Base-by-base conservation (phyloP, 2,329 filamentous ascomycete species). In the Talaromyces sp. region DNA sequence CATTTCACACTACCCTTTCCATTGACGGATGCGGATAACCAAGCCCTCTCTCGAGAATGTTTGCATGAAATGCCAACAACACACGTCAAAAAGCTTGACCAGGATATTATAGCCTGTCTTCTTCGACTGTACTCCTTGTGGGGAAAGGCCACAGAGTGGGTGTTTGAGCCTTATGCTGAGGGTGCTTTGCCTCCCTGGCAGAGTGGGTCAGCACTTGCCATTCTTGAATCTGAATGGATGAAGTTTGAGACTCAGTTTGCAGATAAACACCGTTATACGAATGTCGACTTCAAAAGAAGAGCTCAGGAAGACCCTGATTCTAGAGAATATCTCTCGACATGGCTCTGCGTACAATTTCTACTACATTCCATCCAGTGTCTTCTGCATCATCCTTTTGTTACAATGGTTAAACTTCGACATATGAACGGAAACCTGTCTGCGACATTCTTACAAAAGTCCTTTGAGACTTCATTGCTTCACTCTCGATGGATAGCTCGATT, bases 361-460 rank as follows among this genome's bases (percentile, higher is more conserved):
- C 60, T 66, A 14, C 65, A 67, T 43, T 63, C 60, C 2, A 54
- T 64, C 14, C 63, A 63, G 19, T 58, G 58, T 32, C 35, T 65
- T 6, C 47, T 66, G 9, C 63, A 67, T 39, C 65, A 66, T 37
- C 65, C 65, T 1, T 67, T 67, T 24, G 58, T 66, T 9, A 61
- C 59, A 1, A 66, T 65, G 63, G 57, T 60, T 41, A 67, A 67
- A 40, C 58, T 66, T 11, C 62, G 64, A 7, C 55, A 63, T 4
- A 56, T 63, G 43, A 57, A 49, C 7, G 59, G 55, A 2, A 65
- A 66, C 20, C 41, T 67, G 1, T 62, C 64, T 0, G 57, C 62
- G 8, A 65, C 65, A 1, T 65, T 65, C 32, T 32, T 67, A 19
- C 65, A 67, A 47, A 67, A 66, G 43, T 67, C 64, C 0, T 63